Percentiles rank a stretch among this genome's conserved stretches.
Evolutionary conservation across 2,329 filamentous ascomycete genomes (phyloP).

Genomic region (Fusarium sp.): DNA sequence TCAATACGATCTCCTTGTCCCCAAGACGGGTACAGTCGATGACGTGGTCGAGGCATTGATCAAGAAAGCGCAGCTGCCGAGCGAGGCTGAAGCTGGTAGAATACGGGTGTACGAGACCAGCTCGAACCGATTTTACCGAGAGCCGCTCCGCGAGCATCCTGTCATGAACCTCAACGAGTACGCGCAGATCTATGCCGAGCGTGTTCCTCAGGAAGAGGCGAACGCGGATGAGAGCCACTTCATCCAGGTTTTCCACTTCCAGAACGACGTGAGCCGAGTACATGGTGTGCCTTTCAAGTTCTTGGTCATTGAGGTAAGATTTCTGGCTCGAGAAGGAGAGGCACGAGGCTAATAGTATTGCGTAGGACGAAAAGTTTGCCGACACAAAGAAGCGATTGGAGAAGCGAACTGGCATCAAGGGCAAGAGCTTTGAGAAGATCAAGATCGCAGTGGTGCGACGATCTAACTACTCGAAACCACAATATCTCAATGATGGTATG

Average conservation of each 20-base stretch:
- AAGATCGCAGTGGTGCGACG: conserved; percentile 88
- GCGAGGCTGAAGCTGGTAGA: conserved; percentile 74
- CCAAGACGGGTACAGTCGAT: conserved; percentile 83
- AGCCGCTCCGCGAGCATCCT: conserved; percentile 74
- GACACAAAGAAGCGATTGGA: conserved; percentile 96
- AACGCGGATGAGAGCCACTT: conserved; percentile 67
- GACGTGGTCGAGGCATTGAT: conserved; percentile 82
- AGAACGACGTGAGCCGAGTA: conserved; percentile 83
- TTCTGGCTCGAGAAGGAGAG: not conserved
- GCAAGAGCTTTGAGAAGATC: conserved; percentile 98
- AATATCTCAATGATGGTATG: conserved; percentile 86
- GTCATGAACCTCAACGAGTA: conserved; percentile 91
- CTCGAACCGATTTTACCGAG: conserved; percentile 84
- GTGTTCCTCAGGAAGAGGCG: conserved; percentile 78
- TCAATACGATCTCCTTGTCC: conserved; percentile 82
- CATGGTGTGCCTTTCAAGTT: conserved; percentile 95
- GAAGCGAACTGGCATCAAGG: conserved; percentile 92
- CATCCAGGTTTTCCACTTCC: conserved; percentile 90
- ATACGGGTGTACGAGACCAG: conserved; percentile 87
- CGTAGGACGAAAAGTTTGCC: conserved; percentile 82
- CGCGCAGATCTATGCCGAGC: conserved; percentile 82
- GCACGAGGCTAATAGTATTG: conserved; percentile 3
- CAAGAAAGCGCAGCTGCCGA: conserved; percentile 82
- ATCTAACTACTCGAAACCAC: conserved; percentile 78
- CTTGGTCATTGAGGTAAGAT: conserved; percentile 78